Evolutionary conservation across 2,329 filamentous ascomycete genomes (phyloP), one percentile per base, ranked within the genome.

Genomic region (Ceratocystis cacaofunesta): DNA sequence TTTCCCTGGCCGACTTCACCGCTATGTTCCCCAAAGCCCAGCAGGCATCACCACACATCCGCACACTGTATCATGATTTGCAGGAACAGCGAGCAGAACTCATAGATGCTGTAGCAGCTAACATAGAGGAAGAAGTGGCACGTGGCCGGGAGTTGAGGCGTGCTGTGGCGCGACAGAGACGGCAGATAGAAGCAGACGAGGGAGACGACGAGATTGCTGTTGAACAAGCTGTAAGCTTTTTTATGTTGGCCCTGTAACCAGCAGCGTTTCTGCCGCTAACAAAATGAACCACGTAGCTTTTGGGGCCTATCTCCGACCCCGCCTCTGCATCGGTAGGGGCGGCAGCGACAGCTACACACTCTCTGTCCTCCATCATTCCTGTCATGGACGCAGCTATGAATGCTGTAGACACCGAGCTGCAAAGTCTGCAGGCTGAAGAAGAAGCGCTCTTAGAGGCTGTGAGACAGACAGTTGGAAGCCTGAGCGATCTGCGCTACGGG

Each of bases 401-500:
- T 17, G 82, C 84, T 67, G 76, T 95, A 32, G 83, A 91, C 71
- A 79, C 78, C 22, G 87, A 94, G 71, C 83, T 92, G 65, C 77
- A 79, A 66, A 78, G 77, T 48, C 77, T 92, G 3, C 82, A 89
- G 69, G 77, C 81, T 43, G 86, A 92, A 69, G 84, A 87, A 64
- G 78, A 79, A 0, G 73, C 73, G 1, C 76, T 90, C 2, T 74
- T 88, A 5, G 77, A 80, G 3, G 81, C 83, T 10, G 80, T 94
- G 63, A 80, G 80, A 69, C 80, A 84, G 65, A 86, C 81, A 0
- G 81, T 94, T 17, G 87, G 87, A 41, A 84, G 82, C 61, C 77
- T 96, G 72, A 95, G 90, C 74, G 89, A 95, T 74, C 78, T 95
- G 65, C 85, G 89, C 58, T 92, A 94, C 71, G 90, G 91, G 46